Evolutionary conservation across 352 stramenopile species (phyloP).

Genomic region (Pseudoperonospora humuli): DNA sequence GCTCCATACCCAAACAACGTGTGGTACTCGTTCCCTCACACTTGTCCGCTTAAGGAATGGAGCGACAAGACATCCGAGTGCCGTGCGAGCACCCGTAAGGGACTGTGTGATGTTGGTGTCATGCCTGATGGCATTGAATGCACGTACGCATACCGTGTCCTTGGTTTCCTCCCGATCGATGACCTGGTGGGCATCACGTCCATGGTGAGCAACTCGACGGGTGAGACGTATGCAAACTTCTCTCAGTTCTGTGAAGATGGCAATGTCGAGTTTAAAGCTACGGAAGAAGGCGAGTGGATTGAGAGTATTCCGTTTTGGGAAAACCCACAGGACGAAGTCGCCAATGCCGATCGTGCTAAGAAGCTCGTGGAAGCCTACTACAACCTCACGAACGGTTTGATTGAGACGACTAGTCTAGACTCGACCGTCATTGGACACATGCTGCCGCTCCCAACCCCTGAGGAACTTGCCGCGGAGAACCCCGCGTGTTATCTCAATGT

Average conservation of each 20-base stretch:
- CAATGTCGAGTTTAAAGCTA: constrained; percentile 48
- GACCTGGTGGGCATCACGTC: constrained; percentile 70
- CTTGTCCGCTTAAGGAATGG: constrained; percentile 49
- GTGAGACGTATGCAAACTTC: constrained; percentile 48
- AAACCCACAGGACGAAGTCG: constrained; percentile 49
- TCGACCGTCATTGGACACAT: constrained; percentile 32
- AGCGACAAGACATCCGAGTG: constrained; percentile 38
- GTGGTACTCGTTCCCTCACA: constrained; percentile 80
- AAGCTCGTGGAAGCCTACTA: constrained; percentile 51
- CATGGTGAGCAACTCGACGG: constrained; percentile 46
- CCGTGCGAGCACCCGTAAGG: constrained; percentile 32
- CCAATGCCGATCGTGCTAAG: constrained; percentile 37
- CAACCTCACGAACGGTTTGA: constrained; percentile 36
- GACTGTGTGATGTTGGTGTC: constrained; percentile 45
- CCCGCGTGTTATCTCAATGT: constrained; percentile 62
- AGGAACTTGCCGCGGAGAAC: constrained; percentile 45
- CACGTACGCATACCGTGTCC: constrained; percentile 56
- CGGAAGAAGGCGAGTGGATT: constrained; percentile 35
- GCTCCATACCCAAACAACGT: constrained; percentile 64
- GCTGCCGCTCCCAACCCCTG: constrained; percentile 38
- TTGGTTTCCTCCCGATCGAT: constrained; percentile 60
- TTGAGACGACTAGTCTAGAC: constrained; percentile 31
- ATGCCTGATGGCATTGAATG: constrained; percentile 52
- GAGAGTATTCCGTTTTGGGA: constrained; percentile 60
- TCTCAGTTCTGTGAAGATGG: constrained; percentile 53